Conservation (phyloP, 805 yeast species). For the Suhomyces prunicola region DNA sequence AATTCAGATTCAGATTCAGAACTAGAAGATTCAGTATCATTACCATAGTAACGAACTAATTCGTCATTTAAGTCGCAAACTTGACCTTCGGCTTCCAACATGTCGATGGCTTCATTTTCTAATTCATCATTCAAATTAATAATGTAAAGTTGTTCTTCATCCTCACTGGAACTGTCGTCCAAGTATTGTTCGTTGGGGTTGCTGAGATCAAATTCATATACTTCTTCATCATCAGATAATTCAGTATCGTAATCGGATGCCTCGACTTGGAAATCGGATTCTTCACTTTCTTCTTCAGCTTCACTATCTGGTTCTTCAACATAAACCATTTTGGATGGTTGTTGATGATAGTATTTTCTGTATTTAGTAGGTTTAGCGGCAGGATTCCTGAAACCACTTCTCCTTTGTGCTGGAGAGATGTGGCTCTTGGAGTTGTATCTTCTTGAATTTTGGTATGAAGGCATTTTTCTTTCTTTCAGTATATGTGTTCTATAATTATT, state of each 20-base stretch:
- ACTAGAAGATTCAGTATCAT: slow-evolving; percentile 18
- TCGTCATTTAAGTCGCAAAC: slow-evolving; percentile 24
- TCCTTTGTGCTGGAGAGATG: slow-evolving; percentile 5
- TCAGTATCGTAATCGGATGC: slow-evolving; percentile 39
- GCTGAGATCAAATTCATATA: slow-evolving; percentile 28
- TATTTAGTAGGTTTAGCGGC: slow-evolving; percentile 13
- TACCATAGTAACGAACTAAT: slow-evolving; percentile 22
- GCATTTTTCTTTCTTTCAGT: slow-evolving; percentile 2
- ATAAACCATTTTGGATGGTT: slow-evolving; percentile 33
- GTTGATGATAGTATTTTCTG: slow-evolving; percentile 32
- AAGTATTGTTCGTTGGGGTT: slow-evolving; percentile 13
- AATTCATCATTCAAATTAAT: slow-evolving; percentile 35
- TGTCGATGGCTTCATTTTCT: slow-evolving; percentile 26
- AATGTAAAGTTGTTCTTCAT: slow-evolving; percentile 13
- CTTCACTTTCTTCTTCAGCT: slow-evolving; percentile 18
- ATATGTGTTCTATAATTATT: background rate
- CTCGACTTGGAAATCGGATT: slow-evolving; percentile 30
- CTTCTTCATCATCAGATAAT: slow-evolving; percentile 18
- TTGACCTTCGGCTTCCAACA: slow-evolving; percentile 20
- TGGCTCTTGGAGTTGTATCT: slow-evolving; percentile 5
- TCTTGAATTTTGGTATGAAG: slow-evolving; percentile 5
- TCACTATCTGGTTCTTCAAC: slow-evolving; percentile 45
- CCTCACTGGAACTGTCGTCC: slow-evolving; percentile 15
- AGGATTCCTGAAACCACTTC: slow-evolving; percentile 2
- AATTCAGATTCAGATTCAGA: slow-evolving; percentile 6